These are phyloP conservation scores for Aspergillus novoparasiticus DNA, from an alignment of 2,329 filamentous ascomycete genomes.

Conservation along the genomic window DNA sequence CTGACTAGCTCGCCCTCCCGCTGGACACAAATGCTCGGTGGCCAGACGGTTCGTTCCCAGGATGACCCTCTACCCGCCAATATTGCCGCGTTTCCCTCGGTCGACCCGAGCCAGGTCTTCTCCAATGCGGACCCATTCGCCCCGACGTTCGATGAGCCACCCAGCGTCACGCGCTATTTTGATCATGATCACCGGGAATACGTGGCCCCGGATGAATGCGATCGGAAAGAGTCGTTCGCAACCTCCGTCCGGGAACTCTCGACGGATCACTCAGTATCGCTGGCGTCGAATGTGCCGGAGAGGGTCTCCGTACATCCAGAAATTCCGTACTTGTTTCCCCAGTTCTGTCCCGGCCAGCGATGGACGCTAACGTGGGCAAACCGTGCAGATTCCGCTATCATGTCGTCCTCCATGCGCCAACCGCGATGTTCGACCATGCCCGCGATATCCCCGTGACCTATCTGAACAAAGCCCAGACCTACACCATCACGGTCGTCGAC, in stretches of 20 bases:
- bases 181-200: neutral
- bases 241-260: neutral
- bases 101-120: neutral
- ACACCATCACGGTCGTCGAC: conserved; percentile 79
- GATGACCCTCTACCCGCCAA: neutral
- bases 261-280: neutral
- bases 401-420: conserved; percentile 84
- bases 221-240: neutral
- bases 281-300: neutral
- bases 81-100: neutral
- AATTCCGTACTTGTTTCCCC: neutral
- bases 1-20: neutral
- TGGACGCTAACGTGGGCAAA: neutral
- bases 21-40: neutral
- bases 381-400: conserved; percentile 57
- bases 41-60: conserved; percentile 34
- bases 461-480: conserved; percentile 94
- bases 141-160: neutral
- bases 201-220: neutral
- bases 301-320: neutral
- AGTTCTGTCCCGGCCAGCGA: neutral
- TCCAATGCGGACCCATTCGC: neutral
- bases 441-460: conserved; percentile 96
- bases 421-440: conserved; percentile 81
- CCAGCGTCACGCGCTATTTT: neutral